Evolutionary conservation across 345 rosid genomes (phyloP).

Genomic region (Schrenkiella parvula): DNA sequence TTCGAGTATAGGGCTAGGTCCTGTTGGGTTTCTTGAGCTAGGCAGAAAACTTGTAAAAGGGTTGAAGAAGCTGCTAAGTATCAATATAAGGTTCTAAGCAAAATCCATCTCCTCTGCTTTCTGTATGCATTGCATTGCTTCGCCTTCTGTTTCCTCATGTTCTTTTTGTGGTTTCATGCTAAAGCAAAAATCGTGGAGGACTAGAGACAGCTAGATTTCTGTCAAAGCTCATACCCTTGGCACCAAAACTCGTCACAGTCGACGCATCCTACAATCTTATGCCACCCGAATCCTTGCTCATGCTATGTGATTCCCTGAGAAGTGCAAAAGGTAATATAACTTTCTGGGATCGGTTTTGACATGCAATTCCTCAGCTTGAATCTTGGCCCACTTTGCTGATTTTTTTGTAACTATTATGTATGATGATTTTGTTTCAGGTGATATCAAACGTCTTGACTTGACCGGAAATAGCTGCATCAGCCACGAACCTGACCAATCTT

Average conservation of each 20-base stretch:
- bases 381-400: not conserved
- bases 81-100: conserved; percentile 65
- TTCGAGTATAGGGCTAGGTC: conserved; percentile 75
- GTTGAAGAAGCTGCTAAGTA: conserved; percentile 45
- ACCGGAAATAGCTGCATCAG: conserved; percentile 52
- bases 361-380: not conserved
- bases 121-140: not conserved
- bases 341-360: not conserved
- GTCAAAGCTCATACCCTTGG: conserved; percentile 54
- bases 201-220: conserved; percentile 66
- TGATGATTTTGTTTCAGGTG: conserved; percentile 39
- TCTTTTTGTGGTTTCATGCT: conserved; percentile 21
- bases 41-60: conserved; percentile 33
- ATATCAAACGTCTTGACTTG: conserved; percentile 64
- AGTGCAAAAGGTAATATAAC: conserved; percentile 44
- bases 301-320: conserved; percentile 58
- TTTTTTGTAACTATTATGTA: not conserved
- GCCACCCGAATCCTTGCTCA: conserved; percentile 61
- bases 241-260: conserved; percentile 56
- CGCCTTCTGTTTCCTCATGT: not conserved
- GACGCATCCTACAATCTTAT: conserved; percentile 74
- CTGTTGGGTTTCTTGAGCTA: conserved; percentile 63
- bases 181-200: conserved; percentile 89
- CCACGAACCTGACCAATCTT: conserved; percentile 32
- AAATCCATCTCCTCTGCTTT: conserved; percentile 1